phyloP scores from a whole-genome alignment of 2,329 filamentous ascomycete genomes.

The Dichotomopilus funicola region DNA sequence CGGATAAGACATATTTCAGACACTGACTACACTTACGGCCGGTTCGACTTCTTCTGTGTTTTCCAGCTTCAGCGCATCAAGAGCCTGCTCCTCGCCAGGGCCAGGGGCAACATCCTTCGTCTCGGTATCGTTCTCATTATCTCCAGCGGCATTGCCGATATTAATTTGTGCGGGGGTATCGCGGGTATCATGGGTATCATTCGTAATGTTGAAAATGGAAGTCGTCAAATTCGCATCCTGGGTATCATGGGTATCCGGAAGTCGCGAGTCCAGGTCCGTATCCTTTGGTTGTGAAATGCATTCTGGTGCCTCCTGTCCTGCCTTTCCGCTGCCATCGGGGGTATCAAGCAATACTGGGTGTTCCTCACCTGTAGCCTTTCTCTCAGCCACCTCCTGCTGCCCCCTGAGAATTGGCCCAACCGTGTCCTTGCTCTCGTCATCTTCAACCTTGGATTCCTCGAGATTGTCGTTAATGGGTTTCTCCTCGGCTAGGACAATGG shows the following conservation, averaged over 20 bases:
- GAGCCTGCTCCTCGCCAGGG: slow-evolving; percentile 7
- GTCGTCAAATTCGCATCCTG: slow-evolving; percentile 15
- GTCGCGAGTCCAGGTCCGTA: slow-evolving; percentile 20
- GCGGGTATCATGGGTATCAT: slow-evolving; percentile 12
- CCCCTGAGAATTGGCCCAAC: slow-evolving; percentile 20
- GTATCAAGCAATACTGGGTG: slow-evolving; percentile 26
- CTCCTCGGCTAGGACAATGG: neutral
- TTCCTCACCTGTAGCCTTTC: slow-evolving; percentile 28
- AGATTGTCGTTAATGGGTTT: slow-evolving; percentile 1
- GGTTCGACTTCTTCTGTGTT: neutral
- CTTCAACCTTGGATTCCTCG: slow-evolving; percentile 10
- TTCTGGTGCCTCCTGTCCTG: slow-evolving; percentile 22
- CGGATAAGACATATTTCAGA: too few species aligned
- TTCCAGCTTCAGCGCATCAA: neutral
- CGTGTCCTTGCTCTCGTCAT: slow-evolving; percentile 30
- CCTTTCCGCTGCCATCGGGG: slow-evolving; percentile 22
- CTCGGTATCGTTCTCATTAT: slow-evolving; percentile 9
- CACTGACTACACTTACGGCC: neutral
- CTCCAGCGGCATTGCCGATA: slow-evolving; percentile 14
- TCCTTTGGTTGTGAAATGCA: slow-evolving; percentile 24
- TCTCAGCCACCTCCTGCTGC: slow-evolving; percentile 19
- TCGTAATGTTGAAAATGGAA: slow-evolving; percentile 4
- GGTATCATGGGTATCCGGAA: slow-evolving; percentile 19
- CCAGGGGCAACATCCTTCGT: slow-evolving; percentile 5
- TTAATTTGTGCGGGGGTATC: slow-evolving; percentile 16